Evolutionary conservation across 176 grass and related monocot species (phyloP), one percentile per base, ranked within the genome.

Genomic region (Hyparrhenia diplandra): DNA sequence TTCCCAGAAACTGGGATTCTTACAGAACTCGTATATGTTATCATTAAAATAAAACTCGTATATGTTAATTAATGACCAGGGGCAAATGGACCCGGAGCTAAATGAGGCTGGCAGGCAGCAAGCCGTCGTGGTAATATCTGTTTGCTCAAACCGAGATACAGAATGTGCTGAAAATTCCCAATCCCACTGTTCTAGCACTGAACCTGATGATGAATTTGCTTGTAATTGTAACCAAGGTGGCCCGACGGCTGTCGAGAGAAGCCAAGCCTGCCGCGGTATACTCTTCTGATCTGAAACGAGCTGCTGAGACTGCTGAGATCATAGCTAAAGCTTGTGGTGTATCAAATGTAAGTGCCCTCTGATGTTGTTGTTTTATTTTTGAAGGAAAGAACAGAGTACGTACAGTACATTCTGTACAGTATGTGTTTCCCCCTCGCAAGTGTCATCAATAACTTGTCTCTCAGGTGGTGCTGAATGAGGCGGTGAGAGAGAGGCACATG

Each of bases 101-200:
- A 92, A 95, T 86, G 93, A 95, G 75, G 87, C 30, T 64, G 87
- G 89, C 14, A 92, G 69, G 28, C 74, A 81, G 36, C 93, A 95
- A 77, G 93, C 87, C 25, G 31, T 24, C 49, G 78, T 68, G 73
- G 89, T 92, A 88, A 77, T 64, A 29, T 36, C 34, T 36, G 34
- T 36, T 36, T 4, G 34, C 31, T 32, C 31, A 32, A 32, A 32
- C 31, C 31, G 31, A 2, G 31, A 32, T 32, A 4, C 31, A 32
- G 31, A 42, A 45, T 73, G 40, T 77, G 71, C 67, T 2, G 27
- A 10, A 21, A 10, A 1, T 28, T 17, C 42, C 14, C 17, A 31
- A 6, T 23, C 71, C 6, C 51, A 69, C 28, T 12, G 8, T 8
- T 37, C 5, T 12, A 83, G 59, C 2, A 52, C 8, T n/a, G 32